Conservation (phyloP, 2,329 filamentous ascomycete species). For the Onygenales sp. region DNA sequence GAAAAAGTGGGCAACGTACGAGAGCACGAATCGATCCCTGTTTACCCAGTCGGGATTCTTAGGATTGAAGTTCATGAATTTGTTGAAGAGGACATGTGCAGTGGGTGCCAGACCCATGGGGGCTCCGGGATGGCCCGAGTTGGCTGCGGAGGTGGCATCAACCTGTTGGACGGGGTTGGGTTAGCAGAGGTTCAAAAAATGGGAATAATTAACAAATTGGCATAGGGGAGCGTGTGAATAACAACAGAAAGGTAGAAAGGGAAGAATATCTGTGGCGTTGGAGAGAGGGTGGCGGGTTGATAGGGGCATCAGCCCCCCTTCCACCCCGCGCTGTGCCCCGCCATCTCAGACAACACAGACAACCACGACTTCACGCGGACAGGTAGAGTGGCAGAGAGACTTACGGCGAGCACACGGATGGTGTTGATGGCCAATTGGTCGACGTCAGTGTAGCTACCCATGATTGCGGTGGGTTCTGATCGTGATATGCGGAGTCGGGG, state of each 20-base stretch:
- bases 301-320: too few species aligned
- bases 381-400: conserved; percentile 31
- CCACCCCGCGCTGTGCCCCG: too few species aligned
- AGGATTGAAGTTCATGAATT: conserved; percentile 99
- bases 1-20: conserved; percentile 53
- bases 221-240: too few species aligned
- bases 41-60: conserved; percentile 97
- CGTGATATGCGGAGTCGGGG: neutral
- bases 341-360: too few species aligned
- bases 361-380: neutral
- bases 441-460: conserved; percentile 71
- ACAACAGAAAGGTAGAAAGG: too few species aligned
- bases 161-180: conserved; percentile 47
- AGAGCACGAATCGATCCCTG: conserved; percentile 97
- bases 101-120: conserved; percentile 95
- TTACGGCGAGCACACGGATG: conserved; percentile 90
- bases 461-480: conserved; percentile 40
- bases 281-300: too few species aligned
- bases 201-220: neutral
- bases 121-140: conserved; percentile 97
- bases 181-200: conserved; percentile 6
- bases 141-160: conserved; percentile 93
- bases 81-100: conserved; percentile 96
- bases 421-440: conserved; percentile 95
- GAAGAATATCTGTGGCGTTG: too few species aligned